Percentiles rank a stretch among this genome's conserved stretches.
Evolutionary conservation across 257 asterid genomes (phyloP).

Genomic region (Nicotiana obtusifolia): DNA sequence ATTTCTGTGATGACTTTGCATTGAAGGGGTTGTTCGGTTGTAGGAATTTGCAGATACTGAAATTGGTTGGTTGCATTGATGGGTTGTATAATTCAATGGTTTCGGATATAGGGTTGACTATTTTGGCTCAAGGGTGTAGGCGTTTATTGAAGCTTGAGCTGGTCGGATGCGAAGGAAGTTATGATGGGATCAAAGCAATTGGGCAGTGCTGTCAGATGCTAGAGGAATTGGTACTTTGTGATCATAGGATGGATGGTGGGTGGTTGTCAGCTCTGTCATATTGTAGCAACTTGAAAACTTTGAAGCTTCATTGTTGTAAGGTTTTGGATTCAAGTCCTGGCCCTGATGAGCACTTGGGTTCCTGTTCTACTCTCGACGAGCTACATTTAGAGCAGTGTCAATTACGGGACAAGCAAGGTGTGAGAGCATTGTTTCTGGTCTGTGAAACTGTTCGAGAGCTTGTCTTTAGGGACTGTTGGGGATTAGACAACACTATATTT

Average conservation of each 20-base stretch:
- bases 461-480: constrained; percentile 75
- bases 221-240: constrained; percentile 58
- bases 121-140: constrained; percentile 84
- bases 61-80: constrained; percentile 51
- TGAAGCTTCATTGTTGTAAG: constrained; percentile 67
- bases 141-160: constrained; percentile 77
- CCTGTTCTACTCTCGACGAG: constrained; percentile 77
- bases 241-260: constrained; percentile 93
- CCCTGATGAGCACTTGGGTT: constrained; percentile 66
- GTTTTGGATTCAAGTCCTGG: constrained; percentile 68
- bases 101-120: constrained; percentile 86
- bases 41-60: constrained; percentile 77
- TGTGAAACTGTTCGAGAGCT: constrained; percentile 50
- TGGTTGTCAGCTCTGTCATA: constrained; percentile 84
- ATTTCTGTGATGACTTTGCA: constrained; percentile 50
- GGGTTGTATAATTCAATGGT: constrained; percentile 64
- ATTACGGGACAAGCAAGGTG: constrained; percentile 50
- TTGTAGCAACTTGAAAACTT: constrained; percentile 72
- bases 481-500: constrained; percentile 55
- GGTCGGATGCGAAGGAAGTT: constrained; percentile 92
- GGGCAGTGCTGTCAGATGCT: constrained; percentile 88
- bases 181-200: constrained; percentile 83
- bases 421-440: constrained; percentile 58
- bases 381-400: constrained; percentile 69
- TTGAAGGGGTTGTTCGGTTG: constrained; percentile 54